These are phyloP conservation scores for Cryptosporidium ubiquitum DNA, from an alignment of 169 alveolate species.

Conservation along the genomic window DNA sequence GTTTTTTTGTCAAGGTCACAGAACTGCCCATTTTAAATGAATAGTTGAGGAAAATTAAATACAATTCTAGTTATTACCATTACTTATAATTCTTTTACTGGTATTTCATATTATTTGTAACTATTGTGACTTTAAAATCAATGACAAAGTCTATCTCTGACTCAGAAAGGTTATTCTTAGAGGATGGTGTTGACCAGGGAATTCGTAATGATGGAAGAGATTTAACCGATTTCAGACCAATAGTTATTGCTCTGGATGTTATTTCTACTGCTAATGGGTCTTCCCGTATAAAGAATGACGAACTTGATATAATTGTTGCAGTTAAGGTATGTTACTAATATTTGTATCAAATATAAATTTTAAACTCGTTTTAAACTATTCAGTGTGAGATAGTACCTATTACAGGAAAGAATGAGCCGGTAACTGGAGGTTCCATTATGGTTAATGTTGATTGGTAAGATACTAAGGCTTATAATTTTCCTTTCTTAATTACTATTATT, in stretches of 20 bases:
- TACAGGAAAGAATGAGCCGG: constrained; percentile 11
- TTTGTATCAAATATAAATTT: neutral
- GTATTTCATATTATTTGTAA: neutral
- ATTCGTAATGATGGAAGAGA: constrained; percentile 72
- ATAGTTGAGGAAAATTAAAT: neutral
- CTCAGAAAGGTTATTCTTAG: constrained; percentile 44
- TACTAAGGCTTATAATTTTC: neutral
- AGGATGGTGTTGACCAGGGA: constrained; percentile 71
- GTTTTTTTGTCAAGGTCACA: neutral
- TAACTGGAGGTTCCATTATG: constrained; percentile 15
- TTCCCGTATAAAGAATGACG: constrained; percentile 51
- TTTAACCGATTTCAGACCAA: constrained; percentile 34
- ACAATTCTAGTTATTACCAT: too few relatives aligned
- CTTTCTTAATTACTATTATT: neutral
- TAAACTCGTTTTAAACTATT: neutral
- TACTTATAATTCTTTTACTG: too few relatives aligned
- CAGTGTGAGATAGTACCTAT: constrained; percentile 45
- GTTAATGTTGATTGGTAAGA: constrained; percentile 72
- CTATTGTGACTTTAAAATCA: neutral
- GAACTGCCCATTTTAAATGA: neutral
- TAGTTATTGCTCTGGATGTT: constrained; percentile 45
- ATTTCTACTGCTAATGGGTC: constrained; percentile 65
- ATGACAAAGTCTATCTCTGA: constrained; percentile 53
- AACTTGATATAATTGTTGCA: constrained; percentile 41
- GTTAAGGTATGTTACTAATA: constrained; percentile 45